These are phyloP conservation scores for Acorus gramineus DNA, from an alignment of 106 monocot species.

Conservation along the genomic window DNA sequence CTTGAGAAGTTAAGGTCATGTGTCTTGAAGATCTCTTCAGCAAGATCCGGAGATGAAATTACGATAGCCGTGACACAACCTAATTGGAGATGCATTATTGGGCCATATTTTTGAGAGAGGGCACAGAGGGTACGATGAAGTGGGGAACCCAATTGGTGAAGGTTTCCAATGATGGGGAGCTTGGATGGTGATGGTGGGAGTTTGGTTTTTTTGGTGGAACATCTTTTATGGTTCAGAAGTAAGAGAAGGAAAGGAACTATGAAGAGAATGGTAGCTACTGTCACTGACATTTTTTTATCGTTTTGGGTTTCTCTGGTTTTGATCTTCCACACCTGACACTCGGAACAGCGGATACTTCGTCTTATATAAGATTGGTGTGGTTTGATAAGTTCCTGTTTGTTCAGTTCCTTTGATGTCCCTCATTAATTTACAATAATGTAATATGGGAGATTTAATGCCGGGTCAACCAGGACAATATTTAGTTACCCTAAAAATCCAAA, in stretches of 20 bases:
- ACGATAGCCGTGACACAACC: conserved; percentile 7
- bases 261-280: no score
- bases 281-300: no score
- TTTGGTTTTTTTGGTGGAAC: not conserved
- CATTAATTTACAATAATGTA: no score
- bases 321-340: no score
- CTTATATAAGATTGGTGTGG: no score
- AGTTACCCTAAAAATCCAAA: no score
- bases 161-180: conserved; percentile 20
- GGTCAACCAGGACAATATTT: no score
- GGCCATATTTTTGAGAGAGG: conserved; percentile 8
- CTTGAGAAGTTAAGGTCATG: conserved; percentile 13
- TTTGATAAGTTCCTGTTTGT: no score
- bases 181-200: conserved; percentile 13
- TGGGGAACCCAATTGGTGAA: conserved; percentile 7
- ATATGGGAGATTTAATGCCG: no score
- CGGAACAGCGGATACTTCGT: no score
- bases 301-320: no score
- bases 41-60: conserved; percentile 6
- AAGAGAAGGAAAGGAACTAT: not conserved
- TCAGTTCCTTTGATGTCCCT: no score
- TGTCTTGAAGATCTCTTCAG: conserved; percentile 2
- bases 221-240: not conserved
- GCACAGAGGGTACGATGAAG: conserved; percentile 8
- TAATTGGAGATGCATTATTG: conserved; percentile 13